Base-by-base conservation (phyloP, 1,284 basidiomycete genomes). In the Tilletiaria anomala region DNA sequence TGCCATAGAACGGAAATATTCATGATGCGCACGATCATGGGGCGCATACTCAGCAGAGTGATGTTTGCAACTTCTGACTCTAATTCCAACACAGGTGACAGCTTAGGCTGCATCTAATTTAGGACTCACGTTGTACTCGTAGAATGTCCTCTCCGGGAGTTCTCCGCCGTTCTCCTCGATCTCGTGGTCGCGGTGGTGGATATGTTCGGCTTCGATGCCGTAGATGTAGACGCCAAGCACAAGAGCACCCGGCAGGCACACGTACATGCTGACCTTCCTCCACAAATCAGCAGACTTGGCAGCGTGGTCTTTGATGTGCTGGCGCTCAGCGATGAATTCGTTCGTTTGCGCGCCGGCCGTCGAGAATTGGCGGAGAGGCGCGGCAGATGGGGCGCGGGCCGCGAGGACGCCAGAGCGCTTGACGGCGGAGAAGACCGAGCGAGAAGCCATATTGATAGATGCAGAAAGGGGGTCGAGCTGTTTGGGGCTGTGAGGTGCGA, bases 181-280 rank as follows among this genome's bases (percentile, higher is more conserved):
- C 36, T 54, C 49, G 51, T 62, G 57, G 24, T 51, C 48, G 21
- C 44, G 45, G 55, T 62, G 59, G 45, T 51, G 45, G 42, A 44
- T 36, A 52, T 62, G 59, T 44, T 56, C 53, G 37, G 53, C 47
- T 39, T 62, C 59, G 34, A 62, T 53, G 22, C 54, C 52, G 53
- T 60, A 62, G 49, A 59, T 59, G 53, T 62, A 60, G 16, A 55
- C 57, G 22, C 47, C 59, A 6, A 62, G 40, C 14, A 59, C 57
- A 40, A 53, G 47, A 20, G 47, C 53, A 14, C 53, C 52, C 11
- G 59, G 59, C n/a, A 60, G 48, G 50, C 58, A 52, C 18, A 49
- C 53, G 44, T 53, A 62, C 29, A 58, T 36, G 20, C 51, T 56
- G 22, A 59, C 44, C 47, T 53, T 59, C 50, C 59, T 57, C 59